Evolutionary conservation across 2,329 filamentous ascomycete species (phyloP).

Genomic region (Emmonsiellopsis sp.): DNA sequence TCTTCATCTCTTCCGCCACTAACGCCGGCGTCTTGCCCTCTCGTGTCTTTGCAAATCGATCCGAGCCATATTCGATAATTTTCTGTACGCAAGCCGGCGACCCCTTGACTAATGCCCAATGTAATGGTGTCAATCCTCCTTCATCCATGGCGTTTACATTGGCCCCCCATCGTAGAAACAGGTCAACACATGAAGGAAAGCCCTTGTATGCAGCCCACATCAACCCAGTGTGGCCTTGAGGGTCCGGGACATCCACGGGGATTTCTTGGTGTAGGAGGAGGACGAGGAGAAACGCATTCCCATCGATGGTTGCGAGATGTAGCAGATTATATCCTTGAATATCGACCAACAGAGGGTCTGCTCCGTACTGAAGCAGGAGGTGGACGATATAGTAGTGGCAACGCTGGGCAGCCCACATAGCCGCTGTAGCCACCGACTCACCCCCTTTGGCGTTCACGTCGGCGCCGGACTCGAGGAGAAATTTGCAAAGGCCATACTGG

Average conservation of each 20-base stretch:
- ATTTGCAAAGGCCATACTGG: slow-evolving; percentile 94
- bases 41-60: slow-evolving; percentile 80
- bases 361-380: slow-evolving; percentile 80
- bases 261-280: slow-evolving; percentile 92
- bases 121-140: slow-evolving; percentile 84
- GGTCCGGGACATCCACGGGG: slow-evolving; percentile 81
- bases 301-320: slow-evolving; percentile 93
- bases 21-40: slow-evolving; percentile 83
- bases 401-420: slow-evolving; percentile 94
- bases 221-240: slow-evolving; percentile 81
- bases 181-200: slow-evolving; percentile 79
- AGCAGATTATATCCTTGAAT: slow-evolving; percentile 96
- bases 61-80: slow-evolving; percentile 87
- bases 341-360: slow-evolving; percentile 85
- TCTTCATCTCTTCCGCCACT: slow-evolving; percentile 86
- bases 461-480: slow-evolving; percentile 75
- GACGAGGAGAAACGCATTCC: slow-evolving; percentile 81
- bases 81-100: slow-evolving; percentile 84
- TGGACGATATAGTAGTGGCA: slow-evolving; percentile 97
- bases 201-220: slow-evolving; percentile 99
- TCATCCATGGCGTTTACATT: slow-evolving; percentile 86
- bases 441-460: slow-evolving; percentile 93
- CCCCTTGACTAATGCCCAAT: slow-evolving; percentile 95
- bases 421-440: slow-evolving; percentile 84
- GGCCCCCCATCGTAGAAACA: slow-evolving; percentile 90